These are phyloP conservation scores for Exophiala sideris DNA, from an alignment of 2,329 filamentous ascomycete species.

Conservation along the genomic window DNA sequence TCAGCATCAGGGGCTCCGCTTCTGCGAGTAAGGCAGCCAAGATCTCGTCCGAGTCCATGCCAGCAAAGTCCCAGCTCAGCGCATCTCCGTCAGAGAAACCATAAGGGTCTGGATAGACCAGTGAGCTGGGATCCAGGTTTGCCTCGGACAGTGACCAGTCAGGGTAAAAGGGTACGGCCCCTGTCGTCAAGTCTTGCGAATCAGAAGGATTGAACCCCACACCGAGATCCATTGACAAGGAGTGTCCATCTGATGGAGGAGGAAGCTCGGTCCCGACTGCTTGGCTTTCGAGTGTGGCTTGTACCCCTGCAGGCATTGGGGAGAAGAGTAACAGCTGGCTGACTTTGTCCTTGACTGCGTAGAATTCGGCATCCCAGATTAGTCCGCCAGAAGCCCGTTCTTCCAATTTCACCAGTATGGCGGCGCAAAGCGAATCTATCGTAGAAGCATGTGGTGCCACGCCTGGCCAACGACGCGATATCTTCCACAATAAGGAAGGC, in stretches of 20 bases:
- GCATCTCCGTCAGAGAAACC: neutral
- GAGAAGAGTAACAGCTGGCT: neutral
- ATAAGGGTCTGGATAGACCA: slow-evolving; percentile 1
- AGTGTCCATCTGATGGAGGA: too few relatives aligned
- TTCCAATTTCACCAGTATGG: slow-evolving; percentile 5
- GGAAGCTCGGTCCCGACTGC: too few relatives aligned
- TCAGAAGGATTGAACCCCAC: too few relatives aligned
- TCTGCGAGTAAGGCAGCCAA: slow-evolving; percentile 6
- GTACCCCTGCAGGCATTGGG: too few relatives aligned
- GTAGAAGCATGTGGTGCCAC: slow-evolving; percentile 4
- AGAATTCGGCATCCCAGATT: neutral
- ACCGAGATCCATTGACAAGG: too few relatives aligned
- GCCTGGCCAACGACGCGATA: slow-evolving; percentile 13
- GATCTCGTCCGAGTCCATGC: slow-evolving; percentile 13
- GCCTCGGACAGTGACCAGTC: neutral
- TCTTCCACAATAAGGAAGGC: slow-evolving; percentile 7
- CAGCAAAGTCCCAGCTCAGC: slow-evolving; percentile 12
- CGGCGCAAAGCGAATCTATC: slow-evolving; percentile 3
- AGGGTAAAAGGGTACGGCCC: neutral
- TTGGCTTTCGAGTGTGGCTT: too few relatives aligned
- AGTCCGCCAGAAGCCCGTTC: slow-evolving; percentile 5
- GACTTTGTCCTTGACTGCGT: neutral
- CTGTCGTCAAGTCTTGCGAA: too few relatives aligned
- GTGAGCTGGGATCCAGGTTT: neutral
- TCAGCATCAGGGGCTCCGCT: neutral